These are phyloP conservation scores for Entomortierella beljakovae DNA, from an alignment of 192 early-diverging fungal species.

Conservation along the genomic window DNA sequence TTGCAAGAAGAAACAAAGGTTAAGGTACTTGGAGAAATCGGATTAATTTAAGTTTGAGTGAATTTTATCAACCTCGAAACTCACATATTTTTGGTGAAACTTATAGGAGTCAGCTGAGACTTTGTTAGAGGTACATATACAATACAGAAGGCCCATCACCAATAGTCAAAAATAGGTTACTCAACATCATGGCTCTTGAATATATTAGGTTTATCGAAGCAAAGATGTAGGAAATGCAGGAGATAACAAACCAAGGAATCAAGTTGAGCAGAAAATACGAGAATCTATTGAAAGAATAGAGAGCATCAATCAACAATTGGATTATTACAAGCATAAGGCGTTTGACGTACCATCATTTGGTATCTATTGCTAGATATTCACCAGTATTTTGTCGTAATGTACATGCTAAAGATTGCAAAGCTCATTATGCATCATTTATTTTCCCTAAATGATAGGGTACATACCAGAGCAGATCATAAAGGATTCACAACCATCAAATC, in stretches of 20 bases:
- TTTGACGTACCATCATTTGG: conserved; percentile 46
- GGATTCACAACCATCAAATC: conserved; percentile 27
- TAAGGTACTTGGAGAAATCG: conserved; percentile 14
- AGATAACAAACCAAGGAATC: conserved; percentile 46
- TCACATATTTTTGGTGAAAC: background rate
- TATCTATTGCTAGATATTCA: background rate
- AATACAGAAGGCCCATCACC: background rate
- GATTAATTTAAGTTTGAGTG: background rate
- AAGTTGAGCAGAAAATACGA: conserved; percentile 35
- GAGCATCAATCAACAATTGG: conserved; percentile 35
- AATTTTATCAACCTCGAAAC: background rate
- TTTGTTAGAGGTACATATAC: conserved; percentile 23
- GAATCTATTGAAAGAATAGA: conserved; percentile 36
- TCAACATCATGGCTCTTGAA: background rate
- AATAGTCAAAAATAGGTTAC: background rate
- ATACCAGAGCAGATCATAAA: conserved; percentile 33
- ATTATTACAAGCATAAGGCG: conserved; percentile 46
- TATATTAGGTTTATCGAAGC: conserved; percentile 33
- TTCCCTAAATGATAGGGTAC: conserved; percentile 13
- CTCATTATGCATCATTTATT: background rate
- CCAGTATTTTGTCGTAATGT: background rate
- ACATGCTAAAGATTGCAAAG: background rate
- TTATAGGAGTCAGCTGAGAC: conserved; percentile 42
- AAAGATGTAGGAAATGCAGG: conserved; percentile 37
- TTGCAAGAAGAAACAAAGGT: conserved; percentile 38